phyloP scores from a whole-genome alignment of 2,329 filamentous ascomycete species.

The Fusarium praegraminearum region DNA sequence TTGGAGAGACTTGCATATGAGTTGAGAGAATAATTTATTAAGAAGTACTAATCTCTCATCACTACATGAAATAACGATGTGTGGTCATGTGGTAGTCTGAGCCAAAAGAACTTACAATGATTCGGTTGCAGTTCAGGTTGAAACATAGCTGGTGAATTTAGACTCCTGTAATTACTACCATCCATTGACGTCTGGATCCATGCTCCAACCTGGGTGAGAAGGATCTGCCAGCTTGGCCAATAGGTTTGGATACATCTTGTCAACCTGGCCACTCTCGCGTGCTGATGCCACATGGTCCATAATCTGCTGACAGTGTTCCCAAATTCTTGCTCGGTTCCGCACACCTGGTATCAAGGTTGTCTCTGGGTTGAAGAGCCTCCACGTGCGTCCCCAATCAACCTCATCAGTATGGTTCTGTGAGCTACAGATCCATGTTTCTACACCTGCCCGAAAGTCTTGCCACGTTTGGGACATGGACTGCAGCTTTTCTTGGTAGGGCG shows the following conservation, averaged over 20 bases:
- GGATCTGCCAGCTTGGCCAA: background rate
- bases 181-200: background rate
- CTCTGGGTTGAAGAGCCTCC: background rate
- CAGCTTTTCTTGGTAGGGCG: background rate
- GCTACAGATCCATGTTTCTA: background rate
- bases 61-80: background rate
- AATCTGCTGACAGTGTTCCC: background rate
- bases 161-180: background rate
- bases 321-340: constrained; percentile 1
- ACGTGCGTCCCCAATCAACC: background rate
- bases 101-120: fast-evolving
- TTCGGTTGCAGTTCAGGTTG: background rate
- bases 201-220: background rate
- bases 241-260: background rate
- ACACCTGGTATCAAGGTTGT: background rate
- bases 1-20: background rate
- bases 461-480: fast-evolving
- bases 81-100: too few relatives aligned
- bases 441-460: background rate
- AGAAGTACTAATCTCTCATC: background rate
- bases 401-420: fast-evolving
- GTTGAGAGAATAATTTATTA: background rate
- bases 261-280: background rate
- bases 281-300: background rate
- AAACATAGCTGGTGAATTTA: too few relatives aligned